Evolutionary conservation across 768 basidiomycete genomes (phyloP).

Genomic region (Tulasnella sp.): DNA sequence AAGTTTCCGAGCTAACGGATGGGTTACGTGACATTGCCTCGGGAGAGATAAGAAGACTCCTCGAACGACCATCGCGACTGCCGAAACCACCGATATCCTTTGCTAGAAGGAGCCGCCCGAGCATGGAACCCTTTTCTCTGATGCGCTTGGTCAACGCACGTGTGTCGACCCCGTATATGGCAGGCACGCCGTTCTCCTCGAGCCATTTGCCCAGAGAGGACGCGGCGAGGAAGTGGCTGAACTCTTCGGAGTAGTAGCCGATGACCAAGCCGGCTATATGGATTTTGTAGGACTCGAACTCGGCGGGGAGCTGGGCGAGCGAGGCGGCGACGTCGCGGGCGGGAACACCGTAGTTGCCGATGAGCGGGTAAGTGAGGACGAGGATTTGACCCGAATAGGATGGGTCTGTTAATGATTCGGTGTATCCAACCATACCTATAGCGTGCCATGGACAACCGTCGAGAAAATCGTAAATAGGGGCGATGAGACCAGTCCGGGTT

Average conservation of each 20-base stretch:
- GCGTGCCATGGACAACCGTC: not conserved
- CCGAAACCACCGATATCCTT: constrained; percentile 50
- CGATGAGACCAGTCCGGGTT: not conserved
- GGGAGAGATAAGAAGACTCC: constrained; percentile 37
- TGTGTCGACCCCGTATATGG: constrained; percentile 95
- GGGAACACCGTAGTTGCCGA: constrained; percentile 98
- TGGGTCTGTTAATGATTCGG: constrained; percentile 96
- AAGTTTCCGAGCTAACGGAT: constrained; percentile 53
- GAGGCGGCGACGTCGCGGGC: constrained; percentile 52
- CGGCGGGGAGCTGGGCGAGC: constrained; percentile 61
- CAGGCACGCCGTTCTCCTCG: constrained; percentile 91
- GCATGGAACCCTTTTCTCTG: constrained; percentile 90
- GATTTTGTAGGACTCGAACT: constrained; percentile 95
- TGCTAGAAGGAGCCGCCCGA: constrained; percentile 79
- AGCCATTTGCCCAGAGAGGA: constrained; percentile 91
- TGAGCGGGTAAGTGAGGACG: constrained; percentile 92
- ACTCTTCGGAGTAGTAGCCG: constrained; percentile 91
- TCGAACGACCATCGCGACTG: constrained; percentile 42
- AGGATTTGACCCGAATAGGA: constrained; percentile 99
- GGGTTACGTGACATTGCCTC: constrained; percentile 52
- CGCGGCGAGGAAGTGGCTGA: constrained; percentile 89
- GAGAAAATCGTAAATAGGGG: not conserved
- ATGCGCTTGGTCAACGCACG: constrained; percentile 96
- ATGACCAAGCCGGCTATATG: constrained; percentile 91
- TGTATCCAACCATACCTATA: constrained; percentile 98